Conservation (phyloP, 108 stramenopile genomes). For the Epipyxis sp. region DNA sequence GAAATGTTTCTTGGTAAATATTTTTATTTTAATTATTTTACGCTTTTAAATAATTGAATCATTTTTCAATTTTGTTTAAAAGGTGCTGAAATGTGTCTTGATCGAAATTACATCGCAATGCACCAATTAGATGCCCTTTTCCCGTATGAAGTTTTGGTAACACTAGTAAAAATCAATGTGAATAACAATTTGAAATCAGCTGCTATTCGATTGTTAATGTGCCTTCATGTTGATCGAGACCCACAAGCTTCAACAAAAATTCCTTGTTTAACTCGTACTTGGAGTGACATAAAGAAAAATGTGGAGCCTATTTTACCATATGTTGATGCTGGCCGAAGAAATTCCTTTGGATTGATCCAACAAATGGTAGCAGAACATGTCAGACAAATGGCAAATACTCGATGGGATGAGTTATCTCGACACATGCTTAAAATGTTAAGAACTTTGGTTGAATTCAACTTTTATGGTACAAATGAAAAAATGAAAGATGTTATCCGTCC, state of each 20-base stretch:
- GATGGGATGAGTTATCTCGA: conserved; percentile 23
- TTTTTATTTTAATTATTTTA: too few species aligned
- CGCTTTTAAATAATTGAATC: too few species aligned
- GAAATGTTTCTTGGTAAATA: conserved; percentile 40
- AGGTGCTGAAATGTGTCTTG: conserved; percentile 42
- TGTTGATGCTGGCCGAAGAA: not conserved
- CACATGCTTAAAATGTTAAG: conserved; percentile 18
- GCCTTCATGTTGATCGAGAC: conserved; percentile 39
- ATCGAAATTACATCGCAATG: conserved; percentile 47
- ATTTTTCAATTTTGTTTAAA: too few species aligned
- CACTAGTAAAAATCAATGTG: conserved; percentile 3
- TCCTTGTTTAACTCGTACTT: conserved; percentile 34
- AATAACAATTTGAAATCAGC: conserved; percentile 34
- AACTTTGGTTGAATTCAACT: conserved; percentile 19
- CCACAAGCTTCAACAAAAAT: conserved; percentile 24
- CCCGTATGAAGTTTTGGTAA: conserved; percentile 34
- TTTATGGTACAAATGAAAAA: conserved; percentile 25
- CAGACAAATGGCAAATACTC: not conserved
- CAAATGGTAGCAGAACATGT: conserved; percentile 25
- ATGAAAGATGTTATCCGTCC: conserved; percentile 26
- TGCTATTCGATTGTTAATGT: conserved; percentile 36
- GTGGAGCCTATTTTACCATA: conserved; percentile 5
- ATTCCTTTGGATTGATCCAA: conserved; percentile 27
- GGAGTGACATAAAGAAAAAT: conserved; percentile 26
- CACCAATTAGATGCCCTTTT: conserved; percentile 21